phyloP scores from a whole-genome alignment of 768 basidiomycete genomes.

The Rickenella mellea region DNA sequence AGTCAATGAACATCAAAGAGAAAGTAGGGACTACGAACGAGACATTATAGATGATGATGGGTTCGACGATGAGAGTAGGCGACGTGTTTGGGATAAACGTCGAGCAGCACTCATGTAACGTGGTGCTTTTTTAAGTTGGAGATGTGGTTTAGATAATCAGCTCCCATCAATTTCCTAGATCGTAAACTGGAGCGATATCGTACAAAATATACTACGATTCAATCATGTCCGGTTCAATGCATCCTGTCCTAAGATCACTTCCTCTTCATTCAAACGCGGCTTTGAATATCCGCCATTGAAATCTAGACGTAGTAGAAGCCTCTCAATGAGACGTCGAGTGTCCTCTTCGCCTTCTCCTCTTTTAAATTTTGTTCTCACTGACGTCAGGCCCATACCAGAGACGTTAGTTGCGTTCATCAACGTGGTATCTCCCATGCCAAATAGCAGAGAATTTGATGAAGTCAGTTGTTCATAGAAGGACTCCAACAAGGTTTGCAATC shows the following conservation, averaged over 20 bases:
- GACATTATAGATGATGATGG: constrained; percentile 38
- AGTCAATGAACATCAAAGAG: constrained; percentile 10
- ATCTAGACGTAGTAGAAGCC: constrained; percentile 72
- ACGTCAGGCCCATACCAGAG: constrained; percentile 35
- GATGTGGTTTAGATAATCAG: too few species aligned
- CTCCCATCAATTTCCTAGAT: too few species aligned
- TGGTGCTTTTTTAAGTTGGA: too few species aligned
- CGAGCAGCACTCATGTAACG: constrained; percentile 5
- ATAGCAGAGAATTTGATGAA: constrained; percentile 64
- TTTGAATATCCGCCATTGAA: constrained; percentile 73
- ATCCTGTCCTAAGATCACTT: constrained; percentile 34
- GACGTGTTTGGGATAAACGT: constrained; percentile 58
- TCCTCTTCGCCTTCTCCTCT: constrained; percentile 55
- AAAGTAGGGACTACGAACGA: constrained; percentile 30
- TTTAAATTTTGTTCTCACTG: constrained; percentile 40
- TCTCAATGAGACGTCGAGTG: constrained; percentile 73
- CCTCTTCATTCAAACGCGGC: constrained; percentile 22
- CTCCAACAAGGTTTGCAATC: constrained; percentile 53
- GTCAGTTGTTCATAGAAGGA: constrained; percentile 79
- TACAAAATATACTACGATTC: too few species aligned
- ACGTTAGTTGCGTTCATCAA: constrained; percentile 45
- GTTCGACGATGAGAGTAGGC: constrained; percentile 36
- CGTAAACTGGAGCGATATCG: too few species aligned
- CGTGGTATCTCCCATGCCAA: constrained; percentile 53
- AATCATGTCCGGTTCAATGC: constrained; percentile 24